These are phyloP conservation scores for Acer saccharum DNA, from an alignment of 345 rosid species.

Conservation along the genomic window DNA sequence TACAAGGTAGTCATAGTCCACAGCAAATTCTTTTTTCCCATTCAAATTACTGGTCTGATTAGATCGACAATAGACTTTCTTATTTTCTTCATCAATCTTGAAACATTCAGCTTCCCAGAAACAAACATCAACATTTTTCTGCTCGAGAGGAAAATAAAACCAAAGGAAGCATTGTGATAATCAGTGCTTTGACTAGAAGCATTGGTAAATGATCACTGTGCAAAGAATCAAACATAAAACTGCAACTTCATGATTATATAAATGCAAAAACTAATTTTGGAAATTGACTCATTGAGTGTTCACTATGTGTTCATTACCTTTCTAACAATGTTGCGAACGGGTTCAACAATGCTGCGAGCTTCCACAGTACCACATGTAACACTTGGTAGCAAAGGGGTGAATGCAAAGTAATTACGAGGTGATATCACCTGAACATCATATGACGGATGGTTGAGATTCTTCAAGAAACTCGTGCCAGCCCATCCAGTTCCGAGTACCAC, in stretches of 20 bases:
- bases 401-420: conserved; percentile 96
- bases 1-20: conserved; percentile 89
- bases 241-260: background rate
- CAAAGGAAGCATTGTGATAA: background rate
- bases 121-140: conserved; percentile 59
- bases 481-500: conserved; percentile 98
- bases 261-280: background rate
- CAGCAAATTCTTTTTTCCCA: conserved; percentile 70
- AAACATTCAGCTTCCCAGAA: conserved; percentile 90
- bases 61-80: conserved; percentile 78
- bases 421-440: conserved; percentile 92
- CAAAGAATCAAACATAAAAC: background rate
- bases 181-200: conserved; percentile 10
- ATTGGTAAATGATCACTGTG: background rate
- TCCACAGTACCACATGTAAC: conserved; percentile 98
- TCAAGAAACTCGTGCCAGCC: conserved; percentile 94
- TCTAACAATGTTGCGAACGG: conserved; percentile 81
- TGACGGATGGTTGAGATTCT: conserved; percentile 57
- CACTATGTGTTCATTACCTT: conserved; percentile 49
- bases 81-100: conserved; percentile 78
- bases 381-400: conserved; percentile 97
- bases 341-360: conserved; percentile 95
- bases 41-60: conserved; percentile 39
- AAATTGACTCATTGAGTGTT: too few relatives aligned
- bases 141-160: conserved; percentile 11